phyloP scores from a whole-genome alignment of 164 flowering plant species.

The Vitis cinerea region DNA sequence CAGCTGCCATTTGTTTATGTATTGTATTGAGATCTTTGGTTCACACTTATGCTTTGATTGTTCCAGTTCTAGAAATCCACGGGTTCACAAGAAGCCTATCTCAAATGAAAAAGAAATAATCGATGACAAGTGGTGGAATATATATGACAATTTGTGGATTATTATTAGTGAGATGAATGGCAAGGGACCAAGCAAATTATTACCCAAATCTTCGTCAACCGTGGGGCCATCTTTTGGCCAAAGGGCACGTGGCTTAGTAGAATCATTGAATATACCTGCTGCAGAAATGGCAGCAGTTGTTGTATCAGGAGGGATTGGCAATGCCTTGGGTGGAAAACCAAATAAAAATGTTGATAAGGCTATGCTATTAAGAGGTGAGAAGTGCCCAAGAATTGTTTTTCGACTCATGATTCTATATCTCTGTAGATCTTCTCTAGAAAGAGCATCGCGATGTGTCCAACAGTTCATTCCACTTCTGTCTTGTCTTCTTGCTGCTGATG shows the following conservation, averaged over 20 bases:
- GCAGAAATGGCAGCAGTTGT: constrained; percentile 99
- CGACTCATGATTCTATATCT: constrained; percentile 78
- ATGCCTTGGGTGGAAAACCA: constrained; percentile 83
- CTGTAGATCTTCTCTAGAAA: constrained; percentile 69
- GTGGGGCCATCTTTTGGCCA: constrained; percentile 85
- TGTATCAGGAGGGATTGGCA: constrained; percentile 94
- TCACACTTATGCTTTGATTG: constrained; percentile 4
- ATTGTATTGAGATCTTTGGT: neutral
- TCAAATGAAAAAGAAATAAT: constrained; percentile 35
- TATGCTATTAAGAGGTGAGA: constrained; percentile 92
- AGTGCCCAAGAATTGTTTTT: constrained; percentile 76
- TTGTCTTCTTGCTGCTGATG: constrained; percentile 73
- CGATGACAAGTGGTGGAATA: constrained; percentile 77
- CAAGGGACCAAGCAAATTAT: constrained; percentile 67
- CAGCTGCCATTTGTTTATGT: too few species aligned
- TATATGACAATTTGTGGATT: constrained; percentile 85
- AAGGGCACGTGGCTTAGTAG: constrained; percentile 98
- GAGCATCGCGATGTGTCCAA: constrained; percentile 85
- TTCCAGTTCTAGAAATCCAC: constrained; percentile 29
- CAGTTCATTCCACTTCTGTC: constrained; percentile 80
- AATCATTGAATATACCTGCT: constrained; percentile 96
- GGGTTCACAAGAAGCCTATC: constrained; percentile 19
- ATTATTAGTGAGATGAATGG: constrained; percentile 77
- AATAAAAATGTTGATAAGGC: constrained; percentile 83
- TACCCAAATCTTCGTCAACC: constrained; percentile 55